These are phyloP conservation scores for Chlorella vulgaris DNA, from an alignment of 139 green algal genomes.

Conservation along the genomic window DNA sequence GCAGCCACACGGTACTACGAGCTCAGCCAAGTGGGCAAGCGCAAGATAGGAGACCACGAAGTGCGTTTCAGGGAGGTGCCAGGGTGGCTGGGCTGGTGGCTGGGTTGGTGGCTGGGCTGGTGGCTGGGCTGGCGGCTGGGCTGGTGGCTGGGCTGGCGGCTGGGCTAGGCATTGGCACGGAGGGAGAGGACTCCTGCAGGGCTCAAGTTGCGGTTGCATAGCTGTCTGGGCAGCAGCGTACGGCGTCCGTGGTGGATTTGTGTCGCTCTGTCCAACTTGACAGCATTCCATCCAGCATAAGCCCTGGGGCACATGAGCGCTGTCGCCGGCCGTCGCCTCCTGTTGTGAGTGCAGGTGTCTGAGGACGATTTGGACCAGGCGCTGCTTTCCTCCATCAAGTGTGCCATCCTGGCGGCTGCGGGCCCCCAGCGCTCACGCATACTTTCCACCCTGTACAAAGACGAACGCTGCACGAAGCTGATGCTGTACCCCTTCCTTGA, in stretches of 20 bases:
- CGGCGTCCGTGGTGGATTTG: too few relatives aligned
- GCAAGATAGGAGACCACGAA: constrained; percentile 16
- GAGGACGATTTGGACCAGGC: constrained; percentile 75
- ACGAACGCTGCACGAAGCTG: constrained; percentile 84
- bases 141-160: too few relatives aligned
- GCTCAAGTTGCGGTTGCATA: too few relatives aligned
- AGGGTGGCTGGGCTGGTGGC: neutral
- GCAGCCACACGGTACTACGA: constrained; percentile 90
- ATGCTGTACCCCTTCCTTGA: constrained; percentile 87
- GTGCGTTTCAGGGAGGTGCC: neutral
- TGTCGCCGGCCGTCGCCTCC: too few relatives aligned
- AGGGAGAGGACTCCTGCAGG: too few relatives aligned
- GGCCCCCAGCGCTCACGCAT: constrained; percentile 89
- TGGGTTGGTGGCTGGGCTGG: neutral
- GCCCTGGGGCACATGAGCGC: too few relatives aligned
- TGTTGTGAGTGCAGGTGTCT: neutral
- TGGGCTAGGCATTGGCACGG: too few relatives aligned
- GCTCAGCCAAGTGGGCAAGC: constrained; percentile 62
- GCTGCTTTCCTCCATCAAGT: constrained; percentile 84
- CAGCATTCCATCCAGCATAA: too few relatives aligned
- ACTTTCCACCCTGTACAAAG: constrained; percentile 92
- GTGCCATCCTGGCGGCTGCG: constrained; percentile 91
- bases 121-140: too few relatives aligned
- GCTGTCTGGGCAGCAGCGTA: too few relatives aligned
- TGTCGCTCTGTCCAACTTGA: too few relatives aligned